phyloP scores from a whole-genome alignment of 208 protist species.

The Endotrypanum monterogeii region DNA sequence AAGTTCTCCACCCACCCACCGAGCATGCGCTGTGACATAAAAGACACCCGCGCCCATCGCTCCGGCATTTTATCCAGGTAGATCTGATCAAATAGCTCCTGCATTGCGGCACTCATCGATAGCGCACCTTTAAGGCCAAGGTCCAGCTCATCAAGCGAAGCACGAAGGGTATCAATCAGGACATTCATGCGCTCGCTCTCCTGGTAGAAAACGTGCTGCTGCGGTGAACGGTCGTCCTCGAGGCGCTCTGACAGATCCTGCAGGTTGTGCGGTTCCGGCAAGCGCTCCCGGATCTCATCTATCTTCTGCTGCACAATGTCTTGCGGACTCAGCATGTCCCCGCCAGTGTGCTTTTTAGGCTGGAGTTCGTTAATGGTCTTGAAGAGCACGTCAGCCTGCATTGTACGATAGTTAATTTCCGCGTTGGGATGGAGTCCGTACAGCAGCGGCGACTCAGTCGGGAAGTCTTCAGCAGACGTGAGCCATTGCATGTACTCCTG shows the following conservation, averaged over 20 bases:
- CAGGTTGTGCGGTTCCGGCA: constrained; percentile 93
- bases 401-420: constrained; percentile 98
- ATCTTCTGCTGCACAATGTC: constrained; percentile 94
- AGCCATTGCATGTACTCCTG: constrained; percentile 97
- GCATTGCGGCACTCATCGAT: constrained; percentile 93
- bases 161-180: constrained; percentile 91
- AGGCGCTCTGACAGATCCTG: constrained; percentile 92
- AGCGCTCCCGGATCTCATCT: constrained; percentile 90
- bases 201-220: constrained; percentile 97
- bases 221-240: constrained; percentile 97
- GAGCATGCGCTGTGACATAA: constrained; percentile 95
- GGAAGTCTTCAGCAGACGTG: constrained; percentile 87
- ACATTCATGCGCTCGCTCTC: constrained; percentile 99
- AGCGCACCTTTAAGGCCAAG: constrained; percentile 95
- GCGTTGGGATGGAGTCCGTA: constrained; percentile 99
- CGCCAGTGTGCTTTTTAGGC: constrained; percentile 92
- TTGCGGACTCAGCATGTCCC: constrained; percentile 85
- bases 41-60: constrained; percentile 95
- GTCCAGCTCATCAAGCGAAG: constrained; percentile 96
- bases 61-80: constrained; percentile 94
- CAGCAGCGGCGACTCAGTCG: constrained; percentile 94
- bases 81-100: constrained; percentile 93
- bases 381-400: constrained; percentile 96
- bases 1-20: constrained; percentile 97
- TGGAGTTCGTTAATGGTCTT: constrained; percentile 96